Percentiles rank a stretch among this genome's conserved stretches.
Conservation (phyloP, 805 yeast species). For the Ogataea philodendri region DNA sequence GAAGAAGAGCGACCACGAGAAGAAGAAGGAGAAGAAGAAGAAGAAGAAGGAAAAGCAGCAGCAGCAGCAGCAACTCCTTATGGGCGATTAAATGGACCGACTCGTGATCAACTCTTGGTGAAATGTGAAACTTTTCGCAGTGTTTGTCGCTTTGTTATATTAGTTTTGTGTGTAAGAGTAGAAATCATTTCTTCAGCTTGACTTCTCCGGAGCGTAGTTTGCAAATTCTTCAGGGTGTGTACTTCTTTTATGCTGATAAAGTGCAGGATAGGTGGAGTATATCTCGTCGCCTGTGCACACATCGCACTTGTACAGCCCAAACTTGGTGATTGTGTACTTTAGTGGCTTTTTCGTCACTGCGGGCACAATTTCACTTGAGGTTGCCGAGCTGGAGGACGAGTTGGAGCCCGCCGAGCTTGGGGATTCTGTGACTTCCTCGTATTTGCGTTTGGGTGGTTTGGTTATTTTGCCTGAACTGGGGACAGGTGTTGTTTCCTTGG, state of each 20-base stretch:
- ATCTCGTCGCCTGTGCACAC: slow-evolving; percentile 14
- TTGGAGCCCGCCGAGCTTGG: slow-evolving; percentile 3
- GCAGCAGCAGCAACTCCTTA: slow-evolving; percentile 9
- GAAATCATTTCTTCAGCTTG: slow-evolving; percentile 5
- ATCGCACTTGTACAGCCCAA: slow-evolving; percentile 23
- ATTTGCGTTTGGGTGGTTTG: slow-evolving; percentile 7
- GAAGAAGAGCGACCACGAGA: slow-evolving; percentile 35
- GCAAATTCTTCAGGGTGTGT: slow-evolving; percentile 22
- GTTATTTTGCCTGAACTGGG: slow-evolving; percentile 3
- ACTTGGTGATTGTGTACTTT: slow-evolving; percentile 22
- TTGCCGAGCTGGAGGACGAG: slow-evolving; percentile 1
- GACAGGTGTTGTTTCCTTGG: slow-evolving; percentile 10
- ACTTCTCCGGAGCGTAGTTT: slow-evolving; percentile 1
- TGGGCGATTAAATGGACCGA: slow-evolving; percentile 8
- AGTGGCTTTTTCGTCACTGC: slow-evolving; percentile 7
- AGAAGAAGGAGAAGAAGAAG: slow-evolving; percentile 53
- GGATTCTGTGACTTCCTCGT: slow-evolving; percentile 7
- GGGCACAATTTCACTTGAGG: slow-evolving; percentile 2
- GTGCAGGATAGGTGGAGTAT: slow-evolving; percentile 21
- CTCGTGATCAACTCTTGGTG: slow-evolving; percentile 1
- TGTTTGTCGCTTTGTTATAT: slow-evolving; percentile 15
- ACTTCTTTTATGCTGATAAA: slow-evolving; percentile 22
- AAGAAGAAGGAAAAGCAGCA: slow-evolving; percentile 41
- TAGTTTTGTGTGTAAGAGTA: slow-evolving; percentile 14
- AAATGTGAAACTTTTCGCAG: not conserved